phyloP scores from a whole-genome alignment of 2,329 filamentous ascomycete genomes.

The Aspergillus sp. region DNA sequence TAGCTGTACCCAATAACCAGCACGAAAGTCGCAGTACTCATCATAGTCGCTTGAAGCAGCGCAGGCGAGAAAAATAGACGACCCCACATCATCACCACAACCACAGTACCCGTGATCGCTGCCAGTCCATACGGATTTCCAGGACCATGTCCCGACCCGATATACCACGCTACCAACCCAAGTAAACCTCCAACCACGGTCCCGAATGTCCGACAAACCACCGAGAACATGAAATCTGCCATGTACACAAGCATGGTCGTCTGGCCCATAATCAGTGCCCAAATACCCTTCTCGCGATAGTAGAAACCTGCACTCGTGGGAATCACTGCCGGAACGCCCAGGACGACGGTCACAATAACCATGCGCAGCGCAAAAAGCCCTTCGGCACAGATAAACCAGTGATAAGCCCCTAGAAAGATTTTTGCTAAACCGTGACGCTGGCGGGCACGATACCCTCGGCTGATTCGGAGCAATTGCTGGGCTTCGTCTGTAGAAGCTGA shows the following conservation, averaged over 20 bases:
- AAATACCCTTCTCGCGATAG: conserved; percentile 46
- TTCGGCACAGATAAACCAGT: conserved; percentile 36
- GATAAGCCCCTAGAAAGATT: conserved; percentile 23
- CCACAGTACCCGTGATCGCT: conserved; percentile 31
- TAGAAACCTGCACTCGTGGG: conserved; percentile 42
- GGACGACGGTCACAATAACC: conserved; percentile 41
- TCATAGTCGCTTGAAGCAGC: conserved; percentile 27
- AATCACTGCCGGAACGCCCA: conserved; percentile 36
- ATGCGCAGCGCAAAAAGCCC: conserved; percentile 41
- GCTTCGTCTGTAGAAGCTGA: conserved; percentile 29
- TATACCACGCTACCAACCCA: conserved; percentile 45
- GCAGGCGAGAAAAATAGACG: conserved; percentile 26
- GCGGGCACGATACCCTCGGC: conserved; percentile 21
- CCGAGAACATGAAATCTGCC: conserved; percentile 44
- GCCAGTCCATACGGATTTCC: conserved; percentile 46
- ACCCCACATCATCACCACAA: conserved; percentile 27
- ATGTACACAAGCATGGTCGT: conserved; percentile 43
- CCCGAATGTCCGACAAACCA: conserved; percentile 36
- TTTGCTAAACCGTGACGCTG: conserved; percentile 21
- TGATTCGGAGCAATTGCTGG: conserved; percentile 31
- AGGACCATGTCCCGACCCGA: conserved; percentile 40
- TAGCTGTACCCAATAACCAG: conserved; percentile 44
- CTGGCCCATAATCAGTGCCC: conserved; percentile 47
- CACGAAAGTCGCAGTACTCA: conserved; percentile 37
- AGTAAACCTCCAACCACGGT: conserved; percentile 43